Evolutionary conservation across 306 rosid species (phyloP).

Genomic region (Cucumis melo): DNA sequence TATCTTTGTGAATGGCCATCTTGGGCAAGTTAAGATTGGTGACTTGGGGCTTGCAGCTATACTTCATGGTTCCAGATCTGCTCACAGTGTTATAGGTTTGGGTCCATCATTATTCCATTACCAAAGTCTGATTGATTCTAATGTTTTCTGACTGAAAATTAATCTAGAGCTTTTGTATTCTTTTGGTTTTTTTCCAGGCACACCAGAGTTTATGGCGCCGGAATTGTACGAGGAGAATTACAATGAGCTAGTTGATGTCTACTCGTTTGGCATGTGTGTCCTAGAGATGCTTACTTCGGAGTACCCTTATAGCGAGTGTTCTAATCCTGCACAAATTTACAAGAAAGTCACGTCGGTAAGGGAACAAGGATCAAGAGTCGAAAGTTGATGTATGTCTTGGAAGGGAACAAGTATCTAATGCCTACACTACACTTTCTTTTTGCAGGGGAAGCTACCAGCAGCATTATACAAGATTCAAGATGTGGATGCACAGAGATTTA

Average conservation of each 20-base stretch:
- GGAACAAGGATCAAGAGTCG: not conserved
- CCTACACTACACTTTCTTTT: slow-evolving; percentile 10
- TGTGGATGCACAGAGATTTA: slow-evolving; percentile 44
- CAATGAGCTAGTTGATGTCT: slow-evolving; percentile 87
- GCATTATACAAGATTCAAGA: slow-evolving; percentile 52
- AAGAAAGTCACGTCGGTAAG: slow-evolving; percentile 86
- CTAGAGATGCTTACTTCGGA: slow-evolving; percentile 79
- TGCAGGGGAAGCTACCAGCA: slow-evolving; percentile 76
- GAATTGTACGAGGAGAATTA: slow-evolving; percentile 81
- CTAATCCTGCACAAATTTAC: slow-evolving; percentile 84
- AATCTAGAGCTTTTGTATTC: not conserved
- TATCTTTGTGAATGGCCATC: slow-evolving; percentile 86
- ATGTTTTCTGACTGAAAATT: not conserved
- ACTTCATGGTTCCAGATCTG: slow-evolving; percentile 54
- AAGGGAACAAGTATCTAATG: not conserved
- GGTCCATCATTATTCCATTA: not conserved
- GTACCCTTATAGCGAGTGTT: slow-evolving; percentile 71
- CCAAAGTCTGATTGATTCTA: not conserved
- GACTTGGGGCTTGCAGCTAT: slow-evolving; percentile 82
- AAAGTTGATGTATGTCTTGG: not conserved
- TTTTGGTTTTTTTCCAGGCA: slow-evolving; percentile 31
- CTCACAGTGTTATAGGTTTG: slow-evolving; percentile 85
- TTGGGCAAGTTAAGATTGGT: slow-evolving; percentile 84
- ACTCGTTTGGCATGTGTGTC: slow-evolving; percentile 93
- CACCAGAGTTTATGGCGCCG: slow-evolving; percentile 97